Percentiles rank a stretch among this genome's conserved stretches.
Evolutionary conservation across 345 rosid species (phyloP).

Genomic region (Lepidium africanum): DNA sequence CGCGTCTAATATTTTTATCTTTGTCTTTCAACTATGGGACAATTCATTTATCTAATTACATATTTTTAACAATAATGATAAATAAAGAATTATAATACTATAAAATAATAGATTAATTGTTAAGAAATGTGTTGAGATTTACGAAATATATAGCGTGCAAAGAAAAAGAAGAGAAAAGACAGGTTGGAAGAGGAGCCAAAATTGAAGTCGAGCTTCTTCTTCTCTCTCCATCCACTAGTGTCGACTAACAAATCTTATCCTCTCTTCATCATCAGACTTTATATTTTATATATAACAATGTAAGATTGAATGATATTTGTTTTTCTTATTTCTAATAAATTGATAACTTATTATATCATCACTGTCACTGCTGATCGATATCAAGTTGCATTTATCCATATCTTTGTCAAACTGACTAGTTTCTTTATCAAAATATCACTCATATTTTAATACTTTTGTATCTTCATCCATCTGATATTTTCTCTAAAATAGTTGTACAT

Average conservation of each 20-base stretch:
- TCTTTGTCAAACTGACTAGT: constrained; percentile 19
- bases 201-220: constrained; percentile 8
- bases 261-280: neutral
- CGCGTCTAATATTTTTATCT: too few relatives aligned
- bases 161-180: constrained; percentile 9
- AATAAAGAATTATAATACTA: too few relatives aligned
- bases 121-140: neutral
- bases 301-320: neutral
- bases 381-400: constrained; percentile 16
- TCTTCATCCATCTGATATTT: neutral
- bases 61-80: neutral
- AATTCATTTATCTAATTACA: too few relatives aligned
- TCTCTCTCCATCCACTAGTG: constrained; percentile 1
- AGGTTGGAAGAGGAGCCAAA: constrained; percentile 27
- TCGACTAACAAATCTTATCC: neutral
- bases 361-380: neutral
- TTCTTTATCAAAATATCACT: neutral
- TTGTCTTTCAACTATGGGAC: too few relatives aligned
- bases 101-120: neutral
- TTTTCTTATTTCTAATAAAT: neutral
- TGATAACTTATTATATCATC: neutral
- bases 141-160: neutral
- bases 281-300: too few relatives aligned
- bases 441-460: neutral
- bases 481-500: neutral